A percentile compares a stretch with the other conserved stretches of the same genome.
Evolutionary conservation across 1,139 yeast genomes (phyloP).

Genomic region (Blastobotrys arbuscula): DNA sequence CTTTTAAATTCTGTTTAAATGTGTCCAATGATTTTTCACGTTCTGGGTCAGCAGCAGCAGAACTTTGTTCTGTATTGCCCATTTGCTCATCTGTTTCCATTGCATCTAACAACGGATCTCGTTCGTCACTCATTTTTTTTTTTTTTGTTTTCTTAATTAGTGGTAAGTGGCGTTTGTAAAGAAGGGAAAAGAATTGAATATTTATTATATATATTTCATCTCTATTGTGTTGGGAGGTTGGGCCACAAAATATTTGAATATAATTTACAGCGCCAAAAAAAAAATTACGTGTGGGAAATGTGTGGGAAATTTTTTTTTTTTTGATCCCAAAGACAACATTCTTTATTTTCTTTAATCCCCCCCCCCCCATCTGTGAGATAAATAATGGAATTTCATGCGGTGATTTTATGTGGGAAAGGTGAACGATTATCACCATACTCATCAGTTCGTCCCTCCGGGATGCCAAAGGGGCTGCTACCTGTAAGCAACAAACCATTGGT

Average conservation of each 20-base stretch:
- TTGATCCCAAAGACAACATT: background rate
- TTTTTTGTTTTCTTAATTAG: too few species aligned
- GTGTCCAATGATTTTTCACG: constrained; percentile 73
- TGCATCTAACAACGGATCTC: constrained; percentile 33
- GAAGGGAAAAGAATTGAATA: too few species aligned
- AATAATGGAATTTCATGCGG: constrained; percentile 84
- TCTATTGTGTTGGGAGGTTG: too few species aligned
- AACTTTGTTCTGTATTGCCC: constrained; percentile 12
- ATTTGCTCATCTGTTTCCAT: constrained; percentile 26
- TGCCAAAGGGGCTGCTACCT: constrained; percentile 79
- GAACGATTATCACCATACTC: constrained; percentile 60
- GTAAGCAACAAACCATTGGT: constrained; percentile 89
- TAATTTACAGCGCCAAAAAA: too few species aligned
- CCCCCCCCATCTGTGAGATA: background rate
- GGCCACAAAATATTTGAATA: too few species aligned
- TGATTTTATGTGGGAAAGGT: constrained; percentile 85
- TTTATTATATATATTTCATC: too few species aligned
- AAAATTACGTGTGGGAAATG: too few species aligned
- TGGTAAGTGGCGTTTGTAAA: too few species aligned
- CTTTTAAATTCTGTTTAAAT: constrained; percentile 80
- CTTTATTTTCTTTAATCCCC: too few species aligned
- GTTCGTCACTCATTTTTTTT: constrained; percentile 18
- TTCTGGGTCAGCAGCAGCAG: constrained; percentile 53
- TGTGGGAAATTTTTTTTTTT: too few species aligned
- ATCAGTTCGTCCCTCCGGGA: constrained; percentile 51